A percentile compares a stretch with the other conserved stretches of the same genome.
These are phyloP conservation scores for Camillea tinctor DNA, from an alignment of 2,329 filamentous ascomycete genomes.

Conservation along the genomic window DNA sequence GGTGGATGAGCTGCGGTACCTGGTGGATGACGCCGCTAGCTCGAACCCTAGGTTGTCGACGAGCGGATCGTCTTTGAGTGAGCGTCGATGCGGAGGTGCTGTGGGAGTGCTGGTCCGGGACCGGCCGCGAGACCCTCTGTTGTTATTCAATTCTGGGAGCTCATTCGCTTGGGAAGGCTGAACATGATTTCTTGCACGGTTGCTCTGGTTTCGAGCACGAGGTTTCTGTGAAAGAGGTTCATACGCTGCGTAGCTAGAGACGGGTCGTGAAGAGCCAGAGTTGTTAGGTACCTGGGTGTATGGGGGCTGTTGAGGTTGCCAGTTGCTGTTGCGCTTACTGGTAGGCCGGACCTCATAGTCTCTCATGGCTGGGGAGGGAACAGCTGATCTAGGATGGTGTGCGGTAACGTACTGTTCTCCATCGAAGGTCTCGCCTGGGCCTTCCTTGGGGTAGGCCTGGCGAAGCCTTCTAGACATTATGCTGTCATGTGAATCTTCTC, in stretches of 20 bases:
- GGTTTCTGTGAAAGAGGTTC: neutral
- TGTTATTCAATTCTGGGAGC: neutral
- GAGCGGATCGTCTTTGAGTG: neutral
- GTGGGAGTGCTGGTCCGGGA: neutral
- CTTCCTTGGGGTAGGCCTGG: neutral
- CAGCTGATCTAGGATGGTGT: neutral
- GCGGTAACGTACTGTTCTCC: neutral
- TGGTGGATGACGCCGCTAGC: neutral
- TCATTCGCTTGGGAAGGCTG: neutral
- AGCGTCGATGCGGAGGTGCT: neutral
- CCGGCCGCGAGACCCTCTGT: neutral
- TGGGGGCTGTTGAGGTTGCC: conserved; percentile 3
- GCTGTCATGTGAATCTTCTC: neutral
- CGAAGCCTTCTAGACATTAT: too few relatives aligned
- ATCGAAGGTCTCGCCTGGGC: neutral
- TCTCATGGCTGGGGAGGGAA: neutral
- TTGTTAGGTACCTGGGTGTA: neutral
- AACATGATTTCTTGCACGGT: neutral
- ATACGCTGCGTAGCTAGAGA: conserved; percentile 11
- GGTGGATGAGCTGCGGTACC: too few relatives aligned
- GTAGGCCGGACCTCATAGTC: neutral
- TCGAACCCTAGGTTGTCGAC: neutral
- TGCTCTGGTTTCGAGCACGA: neutral
- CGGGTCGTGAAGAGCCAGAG: neutral
- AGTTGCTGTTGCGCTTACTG: neutral